A percentile compares a stretch with the other conserved stretches of the same genome.
Conservation (phyloP, 306 rosid species). For the Trifolium repens region DNA sequence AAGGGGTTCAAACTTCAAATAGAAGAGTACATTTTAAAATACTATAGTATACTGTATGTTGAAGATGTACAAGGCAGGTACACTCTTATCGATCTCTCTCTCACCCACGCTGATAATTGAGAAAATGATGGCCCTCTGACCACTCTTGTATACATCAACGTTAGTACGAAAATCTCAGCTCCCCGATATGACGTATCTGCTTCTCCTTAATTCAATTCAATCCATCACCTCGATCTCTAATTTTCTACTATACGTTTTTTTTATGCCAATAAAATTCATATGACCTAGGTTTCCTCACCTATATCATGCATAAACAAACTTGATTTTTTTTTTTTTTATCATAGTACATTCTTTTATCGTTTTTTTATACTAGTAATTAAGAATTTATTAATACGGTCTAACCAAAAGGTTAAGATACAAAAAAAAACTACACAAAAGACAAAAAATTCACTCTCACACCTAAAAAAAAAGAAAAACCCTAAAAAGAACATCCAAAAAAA, state of each 20-base stretch:
- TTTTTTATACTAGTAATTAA: too few relatives aligned
- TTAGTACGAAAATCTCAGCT: constrained; percentile 49
- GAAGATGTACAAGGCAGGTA: too few relatives aligned
- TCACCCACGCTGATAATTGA: constrained; percentile 61
- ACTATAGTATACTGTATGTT: too few relatives aligned
- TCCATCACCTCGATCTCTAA: constrained; percentile 9
- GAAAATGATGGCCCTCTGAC: constrained; percentile 82
- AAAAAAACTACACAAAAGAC: too few relatives aligned
- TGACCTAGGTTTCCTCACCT: constrained; percentile 12
- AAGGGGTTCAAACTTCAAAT: too few relatives aligned
- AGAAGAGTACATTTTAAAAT: too few relatives aligned
- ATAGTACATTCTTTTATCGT: too few relatives aligned
- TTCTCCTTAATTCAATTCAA: constrained; percentile 4
- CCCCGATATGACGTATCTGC: constrained; percentile 51
- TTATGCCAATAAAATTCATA: neutral
- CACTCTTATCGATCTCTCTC: neutral
- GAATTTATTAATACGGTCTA: too few relatives aligned
- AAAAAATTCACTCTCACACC: too few relatives aligned
- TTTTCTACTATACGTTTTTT: neutral
- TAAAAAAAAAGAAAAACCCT: too few relatives aligned
- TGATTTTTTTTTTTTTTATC: neutral
- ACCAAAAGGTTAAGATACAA: too few relatives aligned
- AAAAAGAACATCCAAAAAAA: too few relatives aligned
- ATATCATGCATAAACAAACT: neutral
- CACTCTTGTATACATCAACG: constrained; percentile 39